phyloP scores from a whole-genome alignment of 345 rosid genomes.

The Bretschneidera sinensis region DNA sequence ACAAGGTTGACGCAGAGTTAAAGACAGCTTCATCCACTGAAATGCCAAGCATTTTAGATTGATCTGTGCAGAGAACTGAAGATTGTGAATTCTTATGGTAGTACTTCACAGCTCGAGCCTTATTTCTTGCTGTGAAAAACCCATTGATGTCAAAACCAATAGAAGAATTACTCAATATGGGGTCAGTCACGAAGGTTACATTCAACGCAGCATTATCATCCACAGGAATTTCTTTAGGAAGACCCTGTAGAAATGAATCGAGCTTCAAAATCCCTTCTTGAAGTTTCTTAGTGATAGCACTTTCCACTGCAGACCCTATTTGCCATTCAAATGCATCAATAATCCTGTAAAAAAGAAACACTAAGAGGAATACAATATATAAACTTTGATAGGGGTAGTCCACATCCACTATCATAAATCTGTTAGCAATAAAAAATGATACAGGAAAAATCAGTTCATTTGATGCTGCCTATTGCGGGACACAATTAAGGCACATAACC shows the following conservation, averaged over 20 bases:
- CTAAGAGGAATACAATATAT: too few species aligned
- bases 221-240: conserved; percentile 87
- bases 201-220: conserved; percentile 88
- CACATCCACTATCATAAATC: too few species aligned
- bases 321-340: conserved; percentile 81
- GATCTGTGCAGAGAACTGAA: conserved; percentile 48
- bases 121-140: conserved; percentile 50
- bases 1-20: conserved; percentile 81
- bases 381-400: too few species aligned
- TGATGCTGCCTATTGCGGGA: neutral
- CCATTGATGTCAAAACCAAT: conserved; percentile 82
- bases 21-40: conserved; percentile 86
- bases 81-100: conserved; percentile 28
- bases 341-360: conserved; percentile 52
- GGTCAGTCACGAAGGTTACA: conserved; percentile 67
- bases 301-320: conserved; percentile 79
- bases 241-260: conserved; percentile 62
- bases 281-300: conserved; percentile 64
- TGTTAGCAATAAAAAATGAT: too few species aligned
- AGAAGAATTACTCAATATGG: conserved; percentile 63
- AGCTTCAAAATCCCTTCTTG: conserved; percentile 69
- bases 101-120: conserved; percentile 18
- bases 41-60: conserved; percentile 84
- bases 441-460: too few species aligned
- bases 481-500: too few species aligned